A percentile compares a stretch with the other conserved stretches of the same genome.
Evolutionary conservation across 1,284 basidiomycete genomes (phyloP).

Genomic region (Malassezia pachydermatis): DNA sequence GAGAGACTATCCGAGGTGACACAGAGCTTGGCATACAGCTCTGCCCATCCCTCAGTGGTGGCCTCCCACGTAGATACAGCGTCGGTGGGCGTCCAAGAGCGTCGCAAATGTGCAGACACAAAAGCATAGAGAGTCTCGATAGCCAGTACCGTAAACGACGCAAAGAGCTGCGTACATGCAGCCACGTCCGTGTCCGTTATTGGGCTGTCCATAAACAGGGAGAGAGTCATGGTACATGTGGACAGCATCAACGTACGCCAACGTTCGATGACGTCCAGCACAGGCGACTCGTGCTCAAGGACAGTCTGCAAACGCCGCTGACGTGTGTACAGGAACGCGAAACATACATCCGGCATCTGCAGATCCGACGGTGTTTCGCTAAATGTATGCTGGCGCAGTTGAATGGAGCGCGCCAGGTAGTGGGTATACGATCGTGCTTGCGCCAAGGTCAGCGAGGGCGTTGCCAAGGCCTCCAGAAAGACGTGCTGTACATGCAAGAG

Average conservation of each 20-base stretch:
- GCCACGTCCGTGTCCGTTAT: neutral
- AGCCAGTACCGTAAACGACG: constrained; percentile 1
- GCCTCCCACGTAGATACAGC: neutral
- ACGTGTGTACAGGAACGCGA: constrained; percentile 4
- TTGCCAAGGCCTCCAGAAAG: constrained; percentile 1
- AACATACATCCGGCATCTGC: neutral
- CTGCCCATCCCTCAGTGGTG: neutral
- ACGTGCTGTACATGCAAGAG: neutral
- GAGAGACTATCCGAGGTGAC: neutral
- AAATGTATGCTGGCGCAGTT: neutral
- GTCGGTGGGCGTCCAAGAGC: neutral
- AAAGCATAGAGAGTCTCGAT: neutral
- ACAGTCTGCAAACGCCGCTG: neutral
- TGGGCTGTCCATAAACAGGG: constrained; percentile 4
- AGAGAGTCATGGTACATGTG: neutral
- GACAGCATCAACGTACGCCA: constrained; percentile 1
- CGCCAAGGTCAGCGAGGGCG: neutral
- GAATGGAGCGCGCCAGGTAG: neutral
- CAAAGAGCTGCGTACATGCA: neutral
- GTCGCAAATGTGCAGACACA: neutral
- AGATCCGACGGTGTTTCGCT: neutral
- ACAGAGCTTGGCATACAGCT: neutral
- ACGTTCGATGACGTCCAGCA: neutral
- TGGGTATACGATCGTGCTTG: neutral
- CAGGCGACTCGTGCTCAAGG: neutral